These are phyloP conservation scores for Amanita jacksonii DNA, from an alignment of 768 basidiomycete species.

Conservation along the genomic window DNA sequence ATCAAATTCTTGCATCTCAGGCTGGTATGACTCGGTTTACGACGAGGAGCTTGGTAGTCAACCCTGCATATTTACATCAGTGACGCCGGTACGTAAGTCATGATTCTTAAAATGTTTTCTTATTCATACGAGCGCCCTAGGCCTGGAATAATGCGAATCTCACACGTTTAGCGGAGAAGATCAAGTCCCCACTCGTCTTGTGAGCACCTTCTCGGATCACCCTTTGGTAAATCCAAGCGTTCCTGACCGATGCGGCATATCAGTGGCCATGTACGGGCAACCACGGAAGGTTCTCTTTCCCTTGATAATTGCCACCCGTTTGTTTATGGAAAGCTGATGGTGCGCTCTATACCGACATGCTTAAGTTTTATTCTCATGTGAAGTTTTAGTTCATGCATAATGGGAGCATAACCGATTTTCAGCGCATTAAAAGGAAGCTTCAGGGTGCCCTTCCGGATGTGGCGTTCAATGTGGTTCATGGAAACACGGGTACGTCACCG, in stretches of 20 bases:
- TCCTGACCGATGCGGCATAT: not conserved
- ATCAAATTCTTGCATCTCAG: constrained; percentile 25
- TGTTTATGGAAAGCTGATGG: constrained; percentile 87
- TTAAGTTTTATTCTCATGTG: constrained; percentile 4
- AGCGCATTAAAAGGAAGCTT: constrained; percentile 67
- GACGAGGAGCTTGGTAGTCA: constrained; percentile 78
- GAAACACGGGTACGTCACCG: constrained; percentile 68
- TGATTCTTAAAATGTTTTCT: not conserved
- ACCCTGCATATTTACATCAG: constrained; percentile 93
- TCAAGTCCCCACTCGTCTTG: constrained; percentile 94
- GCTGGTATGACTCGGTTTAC: constrained; percentile 88
- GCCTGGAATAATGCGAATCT: constrained; percentile 98
- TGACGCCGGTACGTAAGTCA: constrained; percentile 63
- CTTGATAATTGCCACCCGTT: constrained; percentile 96
- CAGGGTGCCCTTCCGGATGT: constrained; percentile 73
- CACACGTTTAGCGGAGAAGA: constrained; percentile 91
- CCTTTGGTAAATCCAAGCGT: constrained; percentile 2
- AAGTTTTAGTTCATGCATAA: constrained; percentile 87
- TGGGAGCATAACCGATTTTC: constrained; percentile 84
- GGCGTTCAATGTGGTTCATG: constrained; percentile 79
- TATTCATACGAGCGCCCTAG: constrained; percentile 25
- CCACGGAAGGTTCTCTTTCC: constrained; percentile 86
- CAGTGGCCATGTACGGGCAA: constrained; percentile 88
- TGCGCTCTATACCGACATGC: constrained; percentile 21
- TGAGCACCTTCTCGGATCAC: constrained; percentile 34